phyloP scores from a whole-genome alignment of 2,329 filamentous ascomycete species.

The Exophiala phaeomuriformis region DNA sequence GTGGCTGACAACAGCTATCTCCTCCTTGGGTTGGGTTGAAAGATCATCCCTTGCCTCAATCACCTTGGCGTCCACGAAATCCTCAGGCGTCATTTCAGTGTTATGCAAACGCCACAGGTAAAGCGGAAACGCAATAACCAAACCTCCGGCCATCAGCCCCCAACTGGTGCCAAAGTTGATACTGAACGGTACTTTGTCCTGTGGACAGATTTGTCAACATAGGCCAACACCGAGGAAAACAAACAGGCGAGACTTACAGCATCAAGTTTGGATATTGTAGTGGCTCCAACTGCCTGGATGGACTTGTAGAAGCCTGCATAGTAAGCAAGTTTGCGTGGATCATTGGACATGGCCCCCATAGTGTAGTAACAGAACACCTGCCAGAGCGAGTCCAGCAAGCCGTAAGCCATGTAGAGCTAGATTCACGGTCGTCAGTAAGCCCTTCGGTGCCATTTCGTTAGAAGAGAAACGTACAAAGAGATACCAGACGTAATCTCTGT shows the following conservation, averaged over 20 bases:
- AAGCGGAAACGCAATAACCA: conserved; percentile 70
- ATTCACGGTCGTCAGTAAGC: conserved; percentile 32
- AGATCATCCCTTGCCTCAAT: background rate
- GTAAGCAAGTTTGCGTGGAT: conserved; percentile 83
- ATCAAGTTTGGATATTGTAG: conserved; percentile 40
- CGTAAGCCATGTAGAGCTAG: conserved; percentile 73
- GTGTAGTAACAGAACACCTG: conserved; percentile 87
- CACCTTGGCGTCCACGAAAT: background rate
- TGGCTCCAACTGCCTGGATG: conserved; percentile 79
- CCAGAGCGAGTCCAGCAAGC: conserved; percentile 80
- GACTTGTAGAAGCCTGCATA: conserved; percentile 86
- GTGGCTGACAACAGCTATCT: background rate
- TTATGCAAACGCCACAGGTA: conserved; percentile 8
- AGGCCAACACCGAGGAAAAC: background rate
- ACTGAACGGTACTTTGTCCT: conserved; percentile 53
- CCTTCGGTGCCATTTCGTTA: conserved; percentile 45
- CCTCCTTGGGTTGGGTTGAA: background rate
- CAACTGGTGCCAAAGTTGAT: conserved; percentile 67
- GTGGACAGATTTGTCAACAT: background rate
- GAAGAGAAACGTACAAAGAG: conserved; percentile 64
- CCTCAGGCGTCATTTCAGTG: conserved; percentile 3
- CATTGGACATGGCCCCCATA: conserved; percentile 91
- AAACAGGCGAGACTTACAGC: conserved; percentile 31
- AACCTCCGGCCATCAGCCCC: conserved; percentile 65
- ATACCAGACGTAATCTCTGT: conserved; percentile 61